Percentiles rank a stretch among this genome's conserved stretches.
Evolutionary conservation across 371 early-diverging fungal species (phyloP).

Genomic region (Syncephalastrum contaminatum): DNA sequence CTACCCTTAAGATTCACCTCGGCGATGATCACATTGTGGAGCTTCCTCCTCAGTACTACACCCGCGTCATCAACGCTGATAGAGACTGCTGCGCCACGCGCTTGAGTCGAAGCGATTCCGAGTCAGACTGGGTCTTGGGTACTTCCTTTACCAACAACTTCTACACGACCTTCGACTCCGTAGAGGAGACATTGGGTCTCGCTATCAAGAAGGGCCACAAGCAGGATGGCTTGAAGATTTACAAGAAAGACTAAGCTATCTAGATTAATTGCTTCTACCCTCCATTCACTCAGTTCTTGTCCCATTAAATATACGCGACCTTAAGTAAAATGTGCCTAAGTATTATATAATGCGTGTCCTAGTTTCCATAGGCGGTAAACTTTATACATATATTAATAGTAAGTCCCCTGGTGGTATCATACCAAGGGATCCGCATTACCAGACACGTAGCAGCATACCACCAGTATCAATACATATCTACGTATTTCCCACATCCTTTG

Average conservation of each 20-base stretch:
- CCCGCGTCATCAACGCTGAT: slow-evolving; percentile 27
- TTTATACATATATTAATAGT: no score
- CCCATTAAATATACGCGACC: no score
- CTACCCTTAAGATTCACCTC: slow-evolving; percentile 35
- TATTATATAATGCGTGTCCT: no score
- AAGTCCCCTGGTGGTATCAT: no score
- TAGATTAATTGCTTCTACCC: no score
- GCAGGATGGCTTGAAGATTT: slow-evolving; percentile 33
- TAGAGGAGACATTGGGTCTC: slow-evolving; percentile 35
- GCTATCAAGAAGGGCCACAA: slow-evolving; percentile 38
- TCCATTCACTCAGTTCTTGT: no score
- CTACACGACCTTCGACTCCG: slow-evolving; percentile 44
- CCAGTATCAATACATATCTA: no score
- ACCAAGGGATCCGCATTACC: no score
- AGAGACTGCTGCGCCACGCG: slow-evolving; percentile 40
- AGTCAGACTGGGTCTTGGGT: slow-evolving; percentile 47
- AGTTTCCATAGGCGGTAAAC: no score
- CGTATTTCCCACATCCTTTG: no score
- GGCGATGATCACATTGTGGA: slow-evolving; percentile 38
- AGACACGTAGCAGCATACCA: no score
- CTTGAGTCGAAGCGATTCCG: slow-evolving; percentile 34
- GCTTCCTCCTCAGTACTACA: slow-evolving; percentile 42
- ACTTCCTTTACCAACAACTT: slow-evolving; percentile 42
- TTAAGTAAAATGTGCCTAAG: no score
- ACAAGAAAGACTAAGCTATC: slow-evolving; percentile 20